Percentiles rank a stretch among this genome's conserved stretches.
phyloP scores from a whole-genome alignment of 176 grass and related monocot genomes.

The Oryza punctata region DNA sequence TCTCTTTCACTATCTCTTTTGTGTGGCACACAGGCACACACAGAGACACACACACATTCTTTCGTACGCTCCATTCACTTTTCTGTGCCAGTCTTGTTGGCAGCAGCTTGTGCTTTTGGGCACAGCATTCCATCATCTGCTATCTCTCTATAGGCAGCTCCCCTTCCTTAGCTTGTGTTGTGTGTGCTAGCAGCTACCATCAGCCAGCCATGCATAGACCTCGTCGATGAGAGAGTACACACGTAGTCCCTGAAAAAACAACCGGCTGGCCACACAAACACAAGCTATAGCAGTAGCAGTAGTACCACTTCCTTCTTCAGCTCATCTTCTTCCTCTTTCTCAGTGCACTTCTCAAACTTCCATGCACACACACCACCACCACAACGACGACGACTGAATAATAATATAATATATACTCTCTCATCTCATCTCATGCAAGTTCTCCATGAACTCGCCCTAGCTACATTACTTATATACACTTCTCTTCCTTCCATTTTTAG shows the following conservation, averaged over 20 bases:
- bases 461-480: neutral
- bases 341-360: neutral
- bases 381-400: neutral
- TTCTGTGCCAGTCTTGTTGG: slow-evolving; percentile 36
- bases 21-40: neutral
- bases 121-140: slow-evolving; percentile 35
- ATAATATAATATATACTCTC: neutral
- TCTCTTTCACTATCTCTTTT: neutral
- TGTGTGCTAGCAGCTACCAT: neutral
- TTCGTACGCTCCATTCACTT: slow-evolving; percentile 54
- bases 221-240: neutral
- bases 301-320: neutral
- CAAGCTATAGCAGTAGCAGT: neutral
- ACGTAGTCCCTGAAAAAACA: neutral
- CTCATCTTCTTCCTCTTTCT: neutral
- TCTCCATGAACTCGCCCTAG: too few relatives aligned
- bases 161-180: neutral
- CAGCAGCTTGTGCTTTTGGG: slow-evolving; percentile 49
- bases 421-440: neutral
- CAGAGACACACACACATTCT: slow-evolving; percentile 24
- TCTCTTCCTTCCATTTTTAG: neutral
- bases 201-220: neutral
- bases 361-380: neutral
- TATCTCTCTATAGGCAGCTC: neutral
- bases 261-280: neutral